Base-by-base conservation (phyloP, 805 yeast genomes). In the Priceomyces castillae region DNA sequence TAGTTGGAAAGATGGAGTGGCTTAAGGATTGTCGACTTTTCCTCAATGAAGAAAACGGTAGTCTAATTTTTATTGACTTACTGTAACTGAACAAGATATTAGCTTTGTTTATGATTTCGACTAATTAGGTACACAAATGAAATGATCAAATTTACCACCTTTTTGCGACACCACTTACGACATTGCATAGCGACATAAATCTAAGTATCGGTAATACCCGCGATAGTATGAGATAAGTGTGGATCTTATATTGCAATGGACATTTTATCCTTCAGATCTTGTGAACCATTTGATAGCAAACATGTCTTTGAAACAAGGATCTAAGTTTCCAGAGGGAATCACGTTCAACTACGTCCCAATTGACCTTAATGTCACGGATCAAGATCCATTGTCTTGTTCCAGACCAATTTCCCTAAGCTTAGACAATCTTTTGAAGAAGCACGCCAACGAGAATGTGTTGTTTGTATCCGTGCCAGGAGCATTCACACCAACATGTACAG, bases 401-500 rank as follows among this genome's bases (percentile, higher is more conserved):
- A n/a, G n/a, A n/a, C n/a, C n/a, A n/a, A n/a, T n/a, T n/a, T n/a
- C n/a, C n/a, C n/a, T n/a, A n/a, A 56, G 61, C 37, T 41, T 71
- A 41, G 73, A 68, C 53, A 57, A 58, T 22, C 48, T 68, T 41
- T 23, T 68, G 19, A 56, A 47, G 36, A 52, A 63, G 38, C 48
- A 57, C 28, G 48, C 46, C 1, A 52, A 55, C 23, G 54, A 59
- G 18, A 61, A 58, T 35, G 54, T 66, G 4, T 52, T 68, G 38
- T 50, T 69, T 37, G 70, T 71, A 16, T 53, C 73, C 9, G 73
- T 69, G 22, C 76, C 76, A 6, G 95, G 90, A 47, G 94, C 95
- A 9, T 87, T 86, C 74, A 86, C 95, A 17, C 95, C 75, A n/a
- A 59, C 71, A 2, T 71, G 76, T 47, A 69, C 74, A 18, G 75